Percentiles rank a stretch among this genome's conserved stretches.
Conservation (phyloP, 129 eudicot species). For the Chrysanthemum seticuspe region DNA sequence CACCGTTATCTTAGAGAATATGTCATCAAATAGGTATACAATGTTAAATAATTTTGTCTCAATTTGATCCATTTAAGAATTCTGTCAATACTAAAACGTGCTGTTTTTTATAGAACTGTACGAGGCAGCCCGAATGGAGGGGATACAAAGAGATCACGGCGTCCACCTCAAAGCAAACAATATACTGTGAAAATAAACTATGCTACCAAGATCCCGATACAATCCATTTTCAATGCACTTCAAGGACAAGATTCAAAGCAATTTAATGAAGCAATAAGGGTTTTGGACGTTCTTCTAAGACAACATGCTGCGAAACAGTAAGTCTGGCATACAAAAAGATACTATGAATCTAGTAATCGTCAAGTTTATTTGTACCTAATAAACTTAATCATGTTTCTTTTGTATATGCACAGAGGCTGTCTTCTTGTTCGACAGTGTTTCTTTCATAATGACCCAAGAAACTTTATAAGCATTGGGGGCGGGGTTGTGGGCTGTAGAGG, state of each 20-base stretch:
- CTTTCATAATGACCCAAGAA: constrained; percentile 67
- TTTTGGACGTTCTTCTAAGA: constrained; percentile 76
- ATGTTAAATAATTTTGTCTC: neutral
- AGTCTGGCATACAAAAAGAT: constrained; percentile 15
- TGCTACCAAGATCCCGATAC: constrained; percentile 89
- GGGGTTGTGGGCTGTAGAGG: constrained; percentile 88
- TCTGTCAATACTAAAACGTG: neutral
- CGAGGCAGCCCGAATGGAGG: constrained; percentile 33
- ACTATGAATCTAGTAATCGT: neutral
- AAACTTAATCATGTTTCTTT: constrained; percentile 3
- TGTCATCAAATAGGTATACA: constrained; percentile 33
- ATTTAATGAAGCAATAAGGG: constrained; percentile 79
- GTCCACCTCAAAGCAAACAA: constrained; percentile 39
- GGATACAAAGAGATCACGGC: constrained; percentile 42
- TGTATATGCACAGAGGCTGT: constrained; percentile 60
- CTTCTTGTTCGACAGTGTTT: constrained; percentile 84
- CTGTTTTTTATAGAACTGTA: constrained; percentile 21
- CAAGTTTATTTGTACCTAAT: neutral
- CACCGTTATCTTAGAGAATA: constrained; percentile 44
- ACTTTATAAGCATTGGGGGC: constrained; percentile 64
- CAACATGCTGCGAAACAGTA: constrained; percentile 97
- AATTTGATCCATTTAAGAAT: neutral
- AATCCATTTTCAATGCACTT: constrained; percentile 65
- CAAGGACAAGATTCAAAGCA: constrained; percentile 80
- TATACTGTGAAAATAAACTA: constrained; percentile 67